Evolutionary conservation across 495 filamentous ascomycete species (phyloP).

Genomic region (Pyrenula massariospora): DNA sequence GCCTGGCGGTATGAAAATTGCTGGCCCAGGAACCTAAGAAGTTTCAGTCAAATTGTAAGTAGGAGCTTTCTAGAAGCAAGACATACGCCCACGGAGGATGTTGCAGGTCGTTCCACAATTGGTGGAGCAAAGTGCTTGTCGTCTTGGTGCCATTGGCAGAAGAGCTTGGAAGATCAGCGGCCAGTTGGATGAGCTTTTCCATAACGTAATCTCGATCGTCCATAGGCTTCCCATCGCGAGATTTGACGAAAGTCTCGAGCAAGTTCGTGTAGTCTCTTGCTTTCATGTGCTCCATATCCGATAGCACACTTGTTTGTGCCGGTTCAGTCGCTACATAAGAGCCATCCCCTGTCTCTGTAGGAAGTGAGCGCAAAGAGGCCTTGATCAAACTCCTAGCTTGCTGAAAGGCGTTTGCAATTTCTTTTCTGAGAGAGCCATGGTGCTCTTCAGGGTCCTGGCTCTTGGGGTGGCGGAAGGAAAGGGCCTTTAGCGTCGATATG

Average conservation of each 20-base stretch:
- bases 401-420: constrained; percentile 26
- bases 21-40: constrained; percentile 38
- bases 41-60: constrained; percentile 12
- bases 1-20: constrained; percentile 52
- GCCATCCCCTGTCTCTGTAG: constrained; percentile 52
- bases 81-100: constrained; percentile 56
- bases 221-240: constrained; percentile 70
- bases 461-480: not conserved
- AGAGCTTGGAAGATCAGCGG: constrained; percentile 36
- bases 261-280: constrained; percentile 30
- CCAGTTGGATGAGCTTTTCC: constrained; percentile 40
- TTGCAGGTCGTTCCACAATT: constrained; percentile 56
- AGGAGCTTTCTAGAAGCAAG: constrained; percentile 4
- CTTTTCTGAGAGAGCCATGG: constrained; percentile 9
- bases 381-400: constrained; percentile 43
- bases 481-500: not conserved
- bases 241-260: constrained; percentile 42
- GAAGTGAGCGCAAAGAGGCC: constrained; percentile 47
- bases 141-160: constrained; percentile 39
- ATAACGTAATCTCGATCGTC: constrained; percentile 65
- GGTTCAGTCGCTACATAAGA: constrained; percentile 27
- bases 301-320: constrained; percentile 18
- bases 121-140: constrained; percentile 47
- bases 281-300: constrained; percentile 27
- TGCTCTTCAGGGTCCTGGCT: constrained; percentile 1